Evolutionary conservation across 768 basidiomycete species (phyloP), one percentile per base, ranked within the genome.

Genomic region (Pholiota conissans): DNA sequence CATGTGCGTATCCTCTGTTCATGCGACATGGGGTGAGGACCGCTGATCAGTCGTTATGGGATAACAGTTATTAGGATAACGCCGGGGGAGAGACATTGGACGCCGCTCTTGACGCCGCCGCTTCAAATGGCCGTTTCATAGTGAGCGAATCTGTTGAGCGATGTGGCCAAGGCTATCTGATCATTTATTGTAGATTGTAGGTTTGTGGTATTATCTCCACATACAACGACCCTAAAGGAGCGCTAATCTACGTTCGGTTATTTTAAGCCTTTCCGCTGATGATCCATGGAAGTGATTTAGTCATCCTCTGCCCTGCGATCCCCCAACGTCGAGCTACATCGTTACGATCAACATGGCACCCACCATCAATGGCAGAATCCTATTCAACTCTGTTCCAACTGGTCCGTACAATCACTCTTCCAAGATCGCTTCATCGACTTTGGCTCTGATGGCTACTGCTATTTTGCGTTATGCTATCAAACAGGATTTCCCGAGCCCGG

Each of bases 11-110:
- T n/a, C 26, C n/a, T 34, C 2, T n/a, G 56, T 29, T 30, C 5
- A 18, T 7, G 28, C 29, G 7, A 13, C 13, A 13, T 6, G 30
- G 30, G 30, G 30, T 6, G 30, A 32, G 6, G 30, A 6, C 13
- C 6, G 30, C 30, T 32, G 30, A 32, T 32, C 13, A 6, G n/a
- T n/a, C n/a, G n/a, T n/a, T n/a, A 18, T 20, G 39, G 1, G 16
- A 40, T 16, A 7, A 22, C 47, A 80, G 79, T 28, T 84, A 75
- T 60, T 83, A 79, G 79, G 83, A 85, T 57, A 79, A 83, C 37
- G 85, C 86, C 13, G 85, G 84, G 5, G 85, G 85, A 1, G 77
- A 82, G 51, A 79, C 75, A 0, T 72, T 89, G 3, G 86, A 89
- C 5, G 74, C 77, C 11, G 86, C 82, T 1, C 66, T 89, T 3